phyloP scores from a whole-genome alignment of 768 basidiomycete species.

The Mrakia gelida region DNA sequence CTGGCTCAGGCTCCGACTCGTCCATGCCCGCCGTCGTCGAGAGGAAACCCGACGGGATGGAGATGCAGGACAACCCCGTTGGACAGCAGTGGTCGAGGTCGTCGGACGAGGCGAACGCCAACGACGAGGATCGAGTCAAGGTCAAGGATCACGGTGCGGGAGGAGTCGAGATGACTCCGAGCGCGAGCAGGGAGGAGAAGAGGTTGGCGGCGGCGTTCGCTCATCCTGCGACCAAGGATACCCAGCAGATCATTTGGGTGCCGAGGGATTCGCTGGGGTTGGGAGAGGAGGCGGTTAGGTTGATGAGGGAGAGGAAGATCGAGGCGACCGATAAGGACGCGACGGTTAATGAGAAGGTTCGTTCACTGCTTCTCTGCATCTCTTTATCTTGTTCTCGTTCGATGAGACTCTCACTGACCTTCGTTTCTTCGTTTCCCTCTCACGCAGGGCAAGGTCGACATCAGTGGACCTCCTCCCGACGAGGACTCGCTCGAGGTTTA shows the following conservation, averaged over 20 bases:
- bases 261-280: constrained; percentile 68
- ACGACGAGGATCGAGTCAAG: not conserved
- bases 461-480: constrained; percentile 43
- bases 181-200: constrained; percentile 34
- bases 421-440: too few relatives aligned
- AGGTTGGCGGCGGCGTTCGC: constrained; percentile 56
- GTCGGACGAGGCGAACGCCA: not conserved
- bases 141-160: not conserved
- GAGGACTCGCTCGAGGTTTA: constrained; percentile 25
- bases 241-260: constrained; percentile 78
- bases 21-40: not conserved
- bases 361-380: not conserved
- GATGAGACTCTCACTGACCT: not conserved
- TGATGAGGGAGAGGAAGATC: constrained; percentile 55
- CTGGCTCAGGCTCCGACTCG: constrained; percentile 19
- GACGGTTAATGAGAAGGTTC: constrained; percentile 39
- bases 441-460: constrained; percentile 41
- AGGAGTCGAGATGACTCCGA: not conserved
- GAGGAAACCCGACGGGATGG: not conserved
- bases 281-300: constrained; percentile 58
- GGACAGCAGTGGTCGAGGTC: constrained; percentile 2
- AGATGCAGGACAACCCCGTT: not conserved
- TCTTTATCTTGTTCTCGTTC: not conserved
- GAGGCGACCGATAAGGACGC: constrained; percentile 53
- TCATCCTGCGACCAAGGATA: constrained; percentile 68